phyloP scores from a whole-genome alignment of 352 stramenopile species.

The Phytophthora litchii region DNA sequence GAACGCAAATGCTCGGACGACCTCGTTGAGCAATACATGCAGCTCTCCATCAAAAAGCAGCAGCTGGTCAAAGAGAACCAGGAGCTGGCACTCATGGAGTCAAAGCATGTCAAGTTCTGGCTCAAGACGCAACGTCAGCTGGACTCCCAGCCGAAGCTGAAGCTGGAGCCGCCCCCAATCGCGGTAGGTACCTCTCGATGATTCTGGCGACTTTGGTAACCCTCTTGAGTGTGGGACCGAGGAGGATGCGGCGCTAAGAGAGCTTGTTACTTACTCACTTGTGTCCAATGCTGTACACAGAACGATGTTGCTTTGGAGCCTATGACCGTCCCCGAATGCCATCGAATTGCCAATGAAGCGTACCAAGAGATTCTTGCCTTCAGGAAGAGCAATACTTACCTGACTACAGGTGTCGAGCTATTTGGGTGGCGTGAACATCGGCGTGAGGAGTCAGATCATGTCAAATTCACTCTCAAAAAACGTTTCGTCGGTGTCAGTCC shows the following conservation, averaged over 20 bases:
- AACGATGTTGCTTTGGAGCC: constrained; percentile 23
- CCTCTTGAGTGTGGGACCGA: constrained; percentile 14
- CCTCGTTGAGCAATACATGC: constrained; percentile 52
- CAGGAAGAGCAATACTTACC: constrained; percentile 44
- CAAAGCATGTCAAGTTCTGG: constrained; percentile 49
- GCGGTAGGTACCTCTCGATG: constrained; percentile 18
- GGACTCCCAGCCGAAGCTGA: constrained; percentile 36
- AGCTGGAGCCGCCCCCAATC: constrained; percentile 9
- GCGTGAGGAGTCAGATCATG: constrained; percentile 36
- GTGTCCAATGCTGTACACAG: constrained; percentile 5
- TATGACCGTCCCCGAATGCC: constrained; percentile 50
- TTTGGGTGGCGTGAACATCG: constrained; percentile 65
- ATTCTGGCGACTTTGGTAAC: constrained; percentile 18
- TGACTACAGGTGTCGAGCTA: constrained; percentile 50
- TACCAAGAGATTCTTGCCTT: constrained; percentile 54
- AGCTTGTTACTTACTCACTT: constrained; percentile 11
- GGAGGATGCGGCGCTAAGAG: constrained; percentile 11
- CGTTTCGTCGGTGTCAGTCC: constrained; percentile 39
- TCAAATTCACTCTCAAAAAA: constrained; percentile 69
- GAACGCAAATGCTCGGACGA: constrained; percentile 19
- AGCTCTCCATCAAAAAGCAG: constrained; percentile 57
- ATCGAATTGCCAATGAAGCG: constrained; percentile 37
- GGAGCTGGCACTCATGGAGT: constrained; percentile 45
- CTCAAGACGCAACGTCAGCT: constrained; percentile 43
- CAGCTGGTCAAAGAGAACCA: constrained; percentile 57